These are phyloP conservation scores for Talaromyces sp. DNA, from an alignment of 2,329 filamentous ascomycete species.

Conservation along the genomic window DNA sequence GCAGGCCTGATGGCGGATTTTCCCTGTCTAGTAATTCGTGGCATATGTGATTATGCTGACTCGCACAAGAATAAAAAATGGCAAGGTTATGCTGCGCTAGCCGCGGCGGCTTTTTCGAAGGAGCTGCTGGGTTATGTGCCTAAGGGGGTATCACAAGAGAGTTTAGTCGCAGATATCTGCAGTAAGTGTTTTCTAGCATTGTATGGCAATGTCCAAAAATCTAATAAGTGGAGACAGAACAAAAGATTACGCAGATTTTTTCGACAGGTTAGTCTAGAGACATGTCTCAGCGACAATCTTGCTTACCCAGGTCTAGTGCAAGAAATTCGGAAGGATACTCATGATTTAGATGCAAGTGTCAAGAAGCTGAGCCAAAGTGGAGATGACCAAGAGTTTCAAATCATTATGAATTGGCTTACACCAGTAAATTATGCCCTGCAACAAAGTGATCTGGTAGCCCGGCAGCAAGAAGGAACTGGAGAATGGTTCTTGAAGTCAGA, in stretches of 20 bases:
- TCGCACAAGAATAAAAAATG: conserved; percentile 19
- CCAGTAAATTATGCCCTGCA: neutral
- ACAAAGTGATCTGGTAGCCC: neutral
- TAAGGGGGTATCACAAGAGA: neutral
- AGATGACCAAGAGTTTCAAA: neutral
- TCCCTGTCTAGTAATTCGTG: conserved; percentile 9
- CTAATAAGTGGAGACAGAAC: too few species aligned
- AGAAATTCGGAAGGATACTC: too few species aligned
- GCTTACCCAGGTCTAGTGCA: too few species aligned
- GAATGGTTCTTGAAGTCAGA: neutral
- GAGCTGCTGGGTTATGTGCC: neutral
- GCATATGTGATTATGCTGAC: conserved; percentile 19
- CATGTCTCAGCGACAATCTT: too few species aligned
- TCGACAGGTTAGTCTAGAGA: too few species aligned
- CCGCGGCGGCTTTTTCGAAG: conserved; percentile 14
- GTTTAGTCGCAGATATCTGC: neutral
- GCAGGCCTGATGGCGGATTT: neutral
- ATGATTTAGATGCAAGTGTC: neutral
- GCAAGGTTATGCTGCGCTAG: conserved; percentile 16
- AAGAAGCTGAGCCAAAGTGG: neutral
- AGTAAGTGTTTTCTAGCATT: neutral
- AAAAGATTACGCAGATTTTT: too few species aligned
- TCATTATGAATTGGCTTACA: neutral
- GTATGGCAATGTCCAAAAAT: too few species aligned
- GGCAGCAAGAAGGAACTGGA: neutral